Evolutionary conservation across 257 asterid genomes (phyloP), one percentile per base, ranked within the genome.

Genomic region (Euphrasia confusa): DNA sequence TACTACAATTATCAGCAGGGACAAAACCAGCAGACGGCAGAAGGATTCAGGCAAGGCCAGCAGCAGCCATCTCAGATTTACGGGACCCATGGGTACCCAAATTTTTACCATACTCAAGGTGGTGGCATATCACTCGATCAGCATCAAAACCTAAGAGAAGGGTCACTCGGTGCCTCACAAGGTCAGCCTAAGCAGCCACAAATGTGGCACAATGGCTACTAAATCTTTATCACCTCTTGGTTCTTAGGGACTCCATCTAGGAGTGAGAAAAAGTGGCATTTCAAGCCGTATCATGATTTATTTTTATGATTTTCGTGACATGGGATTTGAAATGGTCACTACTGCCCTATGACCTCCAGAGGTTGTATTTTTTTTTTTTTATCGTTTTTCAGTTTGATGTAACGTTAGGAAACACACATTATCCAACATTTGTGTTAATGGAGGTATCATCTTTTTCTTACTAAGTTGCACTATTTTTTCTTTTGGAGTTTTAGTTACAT

Each of bases 121-220:
- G 84, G 94, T 17, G 58, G 33, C 58, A 65, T 77, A 32, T 80
- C 90, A 12, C 66, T 83, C 9, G 82, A 86, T 44, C 95, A 83
- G 65, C 92, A 80, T 75, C 90, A 74, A 54, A 81, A 80, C 61
- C 72, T 77, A 0, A 78, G 95, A 76, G 96, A 89, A 14, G 90
- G 81, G 8, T 77, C 83, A 1, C 78, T 77, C 2, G 79, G 77
- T 17, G 80, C 85, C 24, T 72, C 89, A 0, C 97, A 84, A 71
- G 85, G 83, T 58, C 97, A 86, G 78, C 89, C 84, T 10, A 83
- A 86, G 72, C 99, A 75, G 60, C 77, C 91, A 70, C 97, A 92
- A 65, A 33, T 86, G 15, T 89, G 96, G 97, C 97, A 83, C 76
- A 84, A 77, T 75, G 54, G 77, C 77, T 86, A 86, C 89, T 92